A percentile compares a stretch with the other conserved stretches of the same genome.
phyloP scores from a whole-genome alignment of 1,284 basidiomycete genomes.

The Polyporus tsugae region DNA sequence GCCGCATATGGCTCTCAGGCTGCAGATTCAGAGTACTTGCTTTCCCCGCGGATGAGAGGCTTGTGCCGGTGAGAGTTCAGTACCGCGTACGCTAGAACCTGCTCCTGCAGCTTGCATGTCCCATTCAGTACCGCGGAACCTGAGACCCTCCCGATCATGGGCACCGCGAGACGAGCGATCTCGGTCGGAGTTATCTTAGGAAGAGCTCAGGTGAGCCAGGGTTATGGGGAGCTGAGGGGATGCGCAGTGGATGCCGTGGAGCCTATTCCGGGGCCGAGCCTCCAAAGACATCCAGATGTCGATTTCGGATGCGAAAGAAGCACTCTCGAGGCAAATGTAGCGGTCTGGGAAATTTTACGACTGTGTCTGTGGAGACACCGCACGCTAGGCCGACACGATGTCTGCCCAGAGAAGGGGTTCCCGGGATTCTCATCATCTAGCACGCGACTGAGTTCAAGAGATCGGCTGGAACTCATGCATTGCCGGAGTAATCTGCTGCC shows the following conservation, averaged over 20 bases:
- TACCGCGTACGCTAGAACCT: constrained; percentile 27
- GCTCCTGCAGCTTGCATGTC: constrained; percentile 18
- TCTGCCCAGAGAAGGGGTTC: constrained; percentile 13
- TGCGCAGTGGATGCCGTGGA: constrained; percentile 25
- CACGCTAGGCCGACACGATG: constrained; percentile 17
- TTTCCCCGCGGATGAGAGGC: constrained; percentile 9
- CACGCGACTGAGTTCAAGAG: constrained; percentile 22
- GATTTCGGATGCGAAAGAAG: constrained; percentile 24
- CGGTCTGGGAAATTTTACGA: constrained; percentile 17
- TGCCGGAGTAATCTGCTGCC: constrained; percentile 20
- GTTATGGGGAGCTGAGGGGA: constrained; percentile 12
- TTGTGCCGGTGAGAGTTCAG: constrained; percentile 18
- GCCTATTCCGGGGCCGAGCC: constrained; percentile 16
- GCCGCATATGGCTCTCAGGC: neutral
- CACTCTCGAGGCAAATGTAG: constrained; percentile 17
- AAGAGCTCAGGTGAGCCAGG: constrained; percentile 21
- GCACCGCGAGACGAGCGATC: constrained; percentile 19
- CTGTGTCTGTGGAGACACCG: constrained; percentile 18
- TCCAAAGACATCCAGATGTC: constrained; percentile 14
- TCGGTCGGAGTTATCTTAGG: constrained; percentile 9
- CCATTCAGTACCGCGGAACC: constrained; percentile 30
- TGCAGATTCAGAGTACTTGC: neutral
- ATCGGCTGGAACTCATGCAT: constrained; percentile 23
- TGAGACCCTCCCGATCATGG: constrained; percentile 29
- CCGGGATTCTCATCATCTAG: constrained; percentile 16